Base-by-base conservation (phyloP, 495 filamentous ascomycete species). In the Hypoxylon fuscum region DNA sequence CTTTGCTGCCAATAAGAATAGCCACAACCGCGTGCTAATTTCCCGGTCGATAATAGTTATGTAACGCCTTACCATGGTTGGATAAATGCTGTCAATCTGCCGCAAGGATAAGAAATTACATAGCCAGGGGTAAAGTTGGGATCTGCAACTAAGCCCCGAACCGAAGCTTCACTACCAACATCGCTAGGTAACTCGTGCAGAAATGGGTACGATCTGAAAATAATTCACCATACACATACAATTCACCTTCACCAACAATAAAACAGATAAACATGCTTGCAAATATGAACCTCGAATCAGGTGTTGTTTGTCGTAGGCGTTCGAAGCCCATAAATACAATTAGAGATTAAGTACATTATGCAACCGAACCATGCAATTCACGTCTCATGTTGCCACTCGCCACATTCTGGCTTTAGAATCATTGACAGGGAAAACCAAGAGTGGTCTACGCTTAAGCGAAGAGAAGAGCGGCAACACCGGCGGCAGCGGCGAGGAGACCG, bases 381-480 rank as follows among this genome's bases (percentile, higher is more conserved):
- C 50, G 55, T 56, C 55, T 59, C 62, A 53, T 61, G 47, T 49
- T 61, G 63, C 62, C 65, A 44, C 62, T 43, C 15, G 53, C 64
- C 67, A n/a, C n/a, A 22, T 54, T 58, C 40, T 46, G 64, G 60
- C 71, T 51, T 64, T 55, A 8, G 55, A 61, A 64, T 52, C 50
- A 68, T 69, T 54, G 59, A 67, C 59, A 64, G 48, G 51, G 49
- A 67, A 65, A 54, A 55, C 40, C 34, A 51, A 61, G 21, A 42
- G 7, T 12, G 49, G 18, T 29, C 40, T 15, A n/a, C n/a, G 72
- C 72, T 79, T 85, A 85, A 68, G 76, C 79, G 68, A 85, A 72
- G 77, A 82, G 41, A 56, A 79, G 57, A 65, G 82, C 82, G 55
- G 71, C 78, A 57, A 79, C 64, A 74, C 80, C 83, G 74, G 77